These are phyloP conservation scores for Pestalotiopsis sp. DNA, from an alignment of 2,329 filamentous ascomycete genomes.

Conservation along the genomic window DNA sequence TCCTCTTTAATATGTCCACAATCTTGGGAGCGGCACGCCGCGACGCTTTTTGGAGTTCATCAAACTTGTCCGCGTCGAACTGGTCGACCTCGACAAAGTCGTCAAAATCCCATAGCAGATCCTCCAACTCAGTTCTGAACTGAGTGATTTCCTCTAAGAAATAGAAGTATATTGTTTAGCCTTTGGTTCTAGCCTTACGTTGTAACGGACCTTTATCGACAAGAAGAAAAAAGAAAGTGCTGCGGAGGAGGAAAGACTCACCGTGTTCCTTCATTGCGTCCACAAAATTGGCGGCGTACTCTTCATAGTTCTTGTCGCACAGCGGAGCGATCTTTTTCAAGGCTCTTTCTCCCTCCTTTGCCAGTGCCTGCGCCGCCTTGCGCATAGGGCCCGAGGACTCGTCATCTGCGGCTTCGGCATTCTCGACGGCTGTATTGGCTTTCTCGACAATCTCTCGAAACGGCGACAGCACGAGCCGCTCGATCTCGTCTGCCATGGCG, in stretches of 20 bases:
- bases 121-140: conserved; percentile 46
- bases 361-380: conserved; percentile 47
- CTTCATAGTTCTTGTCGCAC: conserved; percentile 47
- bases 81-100: conserved; percentile 50
- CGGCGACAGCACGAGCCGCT: conserved; percentile 46
- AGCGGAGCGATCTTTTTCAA: conserved; percentile 52
- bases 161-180: background rate
- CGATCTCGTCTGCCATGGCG: conserved; percentile 32
- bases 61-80: conserved; percentile 52
- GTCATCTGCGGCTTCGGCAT: conserved; percentile 40
- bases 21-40: conserved; percentile 50
- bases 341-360: conserved; percentile 49
- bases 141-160: conserved; percentile 48
- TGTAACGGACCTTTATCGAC: no score
- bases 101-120: conserved; percentile 58
- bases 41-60: conserved; percentile 46
- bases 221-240: no score
- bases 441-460: conserved; percentile 55
- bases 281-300: conserved; percentile 51
- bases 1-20: conserved; percentile 50
- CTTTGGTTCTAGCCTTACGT: no score
- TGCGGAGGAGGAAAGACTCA: conserved; percentile 25
- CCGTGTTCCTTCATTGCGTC: conserved; percentile 55
- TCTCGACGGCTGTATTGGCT: conserved; percentile 45
- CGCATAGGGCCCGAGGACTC: conserved; percentile 42